Base-by-base conservation (phyloP, 768 basidiomycete genomes). In the Termitomyces sp. region DNA sequence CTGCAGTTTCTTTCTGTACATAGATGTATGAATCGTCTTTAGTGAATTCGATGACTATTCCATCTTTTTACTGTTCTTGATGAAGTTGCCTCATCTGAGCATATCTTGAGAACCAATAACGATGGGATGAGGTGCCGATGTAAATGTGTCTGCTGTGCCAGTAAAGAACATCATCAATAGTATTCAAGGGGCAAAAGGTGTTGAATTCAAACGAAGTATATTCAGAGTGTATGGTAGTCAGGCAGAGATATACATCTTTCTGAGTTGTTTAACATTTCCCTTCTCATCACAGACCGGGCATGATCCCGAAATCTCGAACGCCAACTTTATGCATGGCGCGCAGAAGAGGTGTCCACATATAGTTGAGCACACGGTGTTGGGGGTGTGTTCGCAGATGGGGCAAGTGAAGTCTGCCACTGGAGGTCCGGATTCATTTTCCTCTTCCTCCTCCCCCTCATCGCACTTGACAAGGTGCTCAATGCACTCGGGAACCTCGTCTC, bases 301-400 rank as follows among this genome's bases (percentile, higher is more conserved):
- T 5, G 35, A 41, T 9, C 52, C 58, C 18, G 56, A 52, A 16
- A 54, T 41, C 5, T 51, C 52, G n/a, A 45, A 53, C 4, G 55
- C 55, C 48, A 54, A 32, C 16, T 45, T 44, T 7, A 60, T 60
- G 44, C 58, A 60, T 0, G 58, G 52, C 3, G 35, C 43, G 18
- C 58, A 60, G 27, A 60, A 60, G 5, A 56, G 23, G 31, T 60
- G 58, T 11, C 58, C 58, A 29, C 58, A 60, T 3, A 44, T 12
- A 0, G 54, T 60, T 11, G 58, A 53, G 15, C 55, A 60, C 0
- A 56, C 38, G 13, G 48, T 53, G 2, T 47, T 39, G 3, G 58
- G 39, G 2, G 23, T n/a, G 4, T 40, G 42, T 16, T 46, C 31
- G 25, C 58, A 60, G 10, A 60, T 40, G 0, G 58, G 55, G 35